Percentiles rank a stretch among this genome's conserved stretches.
These are phyloP conservation scores for Aspergillus tanneri DNA, from an alignment of 2,329 filamentous ascomycete species.

Conservation along the genomic window DNA sequence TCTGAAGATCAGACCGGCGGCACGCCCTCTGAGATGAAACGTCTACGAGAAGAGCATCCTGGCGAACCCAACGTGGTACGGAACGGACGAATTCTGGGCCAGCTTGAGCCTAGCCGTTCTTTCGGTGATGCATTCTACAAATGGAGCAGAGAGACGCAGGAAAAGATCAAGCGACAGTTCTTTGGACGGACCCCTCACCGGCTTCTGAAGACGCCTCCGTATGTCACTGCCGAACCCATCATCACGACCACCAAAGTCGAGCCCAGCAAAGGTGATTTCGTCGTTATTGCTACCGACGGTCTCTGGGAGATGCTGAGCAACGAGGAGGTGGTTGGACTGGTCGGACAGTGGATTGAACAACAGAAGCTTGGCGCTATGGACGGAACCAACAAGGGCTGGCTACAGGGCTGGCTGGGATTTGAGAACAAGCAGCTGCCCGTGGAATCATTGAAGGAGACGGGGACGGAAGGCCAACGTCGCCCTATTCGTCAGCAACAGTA, in stretches of 20 bases:
- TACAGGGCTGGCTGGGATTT: constrained; percentile 67
- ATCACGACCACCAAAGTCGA: constrained; percentile 90
- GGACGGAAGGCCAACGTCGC: constrained; percentile 66
- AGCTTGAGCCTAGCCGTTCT: constrained; percentile 86
- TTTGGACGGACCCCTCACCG: constrained; percentile 78
- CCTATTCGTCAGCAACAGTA: constrained; percentile 90
- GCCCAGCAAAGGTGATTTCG: constrained; percentile 86
- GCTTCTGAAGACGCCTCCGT: constrained; percentile 84
- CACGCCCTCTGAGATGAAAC: constrained; percentile 78
- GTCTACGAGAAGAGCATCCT: constrained; percentile 82
- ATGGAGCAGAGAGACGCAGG: constrained; percentile 82
- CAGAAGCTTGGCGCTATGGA: constrained; percentile 51
- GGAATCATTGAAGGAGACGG: constrained; percentile 57
- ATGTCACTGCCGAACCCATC: constrained; percentile 93
- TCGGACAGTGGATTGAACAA: constrained; percentile 93
- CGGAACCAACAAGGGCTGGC: constrained; percentile 57
- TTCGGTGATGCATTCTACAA: constrained; percentile 98
- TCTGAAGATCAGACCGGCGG: constrained; percentile 93
- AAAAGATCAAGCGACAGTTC: constrained; percentile 78
- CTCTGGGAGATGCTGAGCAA: constrained; percentile 99
- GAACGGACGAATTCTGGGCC: constrained; percentile 87
- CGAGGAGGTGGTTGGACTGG: constrained; percentile 93
- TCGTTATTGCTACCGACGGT: constrained; percentile 94
- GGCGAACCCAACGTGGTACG: constrained; percentile 82
- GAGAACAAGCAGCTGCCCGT: constrained; percentile 67